Evolutionary conservation across 2,329 filamentous ascomycete species (phyloP).

Genomic region (Penicillium oxalicum): DNA sequence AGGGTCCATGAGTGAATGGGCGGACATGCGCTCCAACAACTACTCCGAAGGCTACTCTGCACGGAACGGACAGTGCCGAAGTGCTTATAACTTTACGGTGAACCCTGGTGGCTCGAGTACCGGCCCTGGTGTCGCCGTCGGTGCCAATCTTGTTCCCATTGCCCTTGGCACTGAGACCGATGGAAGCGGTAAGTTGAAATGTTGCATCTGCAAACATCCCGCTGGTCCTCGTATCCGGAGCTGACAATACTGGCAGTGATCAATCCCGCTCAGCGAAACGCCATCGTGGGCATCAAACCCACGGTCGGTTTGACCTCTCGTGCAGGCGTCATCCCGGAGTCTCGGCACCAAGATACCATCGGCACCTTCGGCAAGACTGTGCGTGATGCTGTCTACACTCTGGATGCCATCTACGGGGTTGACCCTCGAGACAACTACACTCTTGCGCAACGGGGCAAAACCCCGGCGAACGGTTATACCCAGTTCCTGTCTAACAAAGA

Average conservation of each 20-base stretch:
- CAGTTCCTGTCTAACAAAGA: slow-evolving; percentile 51
- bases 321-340: slow-evolving; percentile 59
- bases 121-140: slow-evolving; percentile 60
- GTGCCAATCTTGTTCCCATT: slow-evolving; percentile 58
- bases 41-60: slow-evolving; percentile 64
- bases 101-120: slow-evolving; percentile 65
- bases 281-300: slow-evolving; percentile 67
- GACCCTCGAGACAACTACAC: slow-evolving; percentile 64
- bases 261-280: slow-evolving; percentile 63
- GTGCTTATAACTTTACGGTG: slow-evolving; percentile 62
- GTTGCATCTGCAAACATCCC: not conserved
- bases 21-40: slow-evolving; percentile 61
- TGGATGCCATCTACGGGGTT: slow-evolving; percentile 63
- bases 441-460: slow-evolving; percentile 49
- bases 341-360: slow-evolving; percentile 62
- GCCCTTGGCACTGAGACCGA: slow-evolving; percentile 70
- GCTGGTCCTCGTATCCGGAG: not conserved
- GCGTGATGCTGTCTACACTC: slow-evolving; percentile 59
- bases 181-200: slow-evolving; percentile 46
- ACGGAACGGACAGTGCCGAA: slow-evolving; percentile 59
- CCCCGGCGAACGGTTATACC: slow-evolving; percentile 52
- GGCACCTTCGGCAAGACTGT: slow-evolving; percentile 64
- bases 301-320: slow-evolving; percentile 67
- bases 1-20: slow-evolving; percentile 67
- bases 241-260: slow-evolving; percentile 47